Evolutionary conservation across 1,139 yeast genomes (phyloP).

Genomic region (Scheffersomyces segobiensis): DNA sequence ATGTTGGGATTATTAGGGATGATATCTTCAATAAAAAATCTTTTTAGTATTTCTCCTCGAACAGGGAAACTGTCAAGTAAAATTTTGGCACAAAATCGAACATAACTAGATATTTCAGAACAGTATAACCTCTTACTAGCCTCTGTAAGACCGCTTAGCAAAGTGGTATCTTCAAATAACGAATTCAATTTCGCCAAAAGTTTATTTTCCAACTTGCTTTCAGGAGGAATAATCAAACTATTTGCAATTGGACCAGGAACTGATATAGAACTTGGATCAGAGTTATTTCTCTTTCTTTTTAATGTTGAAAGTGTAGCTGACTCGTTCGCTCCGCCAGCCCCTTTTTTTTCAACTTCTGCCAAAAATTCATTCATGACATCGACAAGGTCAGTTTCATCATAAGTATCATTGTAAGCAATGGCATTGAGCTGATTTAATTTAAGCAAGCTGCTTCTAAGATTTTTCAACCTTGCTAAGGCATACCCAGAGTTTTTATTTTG

Average conservation of each 20-base stretch:
- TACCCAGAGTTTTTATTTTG: not conserved
- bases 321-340: not conserved
- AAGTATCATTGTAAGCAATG: constrained; percentile 1
- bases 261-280: not conserved
- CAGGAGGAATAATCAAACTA: not conserved
- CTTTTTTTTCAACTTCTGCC: not conserved
- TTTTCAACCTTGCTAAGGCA: constrained; percentile 2
- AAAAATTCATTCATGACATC: not conserved
- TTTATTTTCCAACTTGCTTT: not conserved
- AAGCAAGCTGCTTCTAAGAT: constrained; percentile 4
- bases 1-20: constrained; percentile 1
- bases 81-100: not conserved
- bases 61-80: not conserved
- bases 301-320: not conserved
- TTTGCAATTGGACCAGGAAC: not conserved
- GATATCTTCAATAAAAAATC: not conserved
- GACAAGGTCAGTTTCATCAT: not conserved
- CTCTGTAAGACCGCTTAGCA: not conserved
- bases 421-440: constrained; percentile 3
- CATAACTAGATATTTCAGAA: constrained; percentile 1
- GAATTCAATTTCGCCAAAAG: not conserved
- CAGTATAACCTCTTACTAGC: constrained; percentile 1
- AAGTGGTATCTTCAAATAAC: not conserved
- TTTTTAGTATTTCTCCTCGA: not conserved
- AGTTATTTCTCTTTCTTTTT: not conserved